Evolutionary conservation across 371 early-diverging fungal genomes (phyloP).

Genomic region (Mucor piriformis): DNA sequence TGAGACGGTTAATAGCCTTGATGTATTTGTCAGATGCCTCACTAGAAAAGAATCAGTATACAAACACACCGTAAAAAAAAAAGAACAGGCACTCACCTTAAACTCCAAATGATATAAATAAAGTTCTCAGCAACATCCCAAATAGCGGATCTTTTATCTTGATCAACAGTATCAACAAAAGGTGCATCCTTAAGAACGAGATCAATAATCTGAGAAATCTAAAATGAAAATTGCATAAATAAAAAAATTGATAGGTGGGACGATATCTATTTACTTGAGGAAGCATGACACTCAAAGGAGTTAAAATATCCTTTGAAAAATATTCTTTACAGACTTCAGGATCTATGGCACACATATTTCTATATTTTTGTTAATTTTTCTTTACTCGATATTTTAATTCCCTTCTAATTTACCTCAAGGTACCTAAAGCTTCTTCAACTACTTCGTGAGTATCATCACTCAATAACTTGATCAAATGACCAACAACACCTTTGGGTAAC

Average conservation of each 20-base stretch:
- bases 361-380: conserved; percentile 17
- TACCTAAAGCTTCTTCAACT: conserved; percentile 77
- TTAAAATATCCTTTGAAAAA: conserved; percentile 67
- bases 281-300: conserved; percentile 52
- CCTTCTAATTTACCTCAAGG: conserved; percentile 57
- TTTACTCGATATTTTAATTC: not conserved
- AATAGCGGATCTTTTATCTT: conserved; percentile 60
- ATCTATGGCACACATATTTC: conserved; percentile 66
- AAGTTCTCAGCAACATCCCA: conserved; percentile 78
- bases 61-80: not conserved
- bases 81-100: conserved; percentile 36
- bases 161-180: conserved; percentile 43
- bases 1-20: conserved; percentile 66
- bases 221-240: not conserved
- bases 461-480: conserved; percentile 69
- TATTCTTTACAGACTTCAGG: conserved; percentile 70
- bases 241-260: not conserved
- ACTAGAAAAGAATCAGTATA: conserved; percentile 28
- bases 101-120: conserved; percentile 70
- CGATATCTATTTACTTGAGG: conserved; percentile 43
- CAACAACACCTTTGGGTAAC: conserved; percentile 70
- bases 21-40: conserved; percentile 71
- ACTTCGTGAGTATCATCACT: conserved; percentile 76
- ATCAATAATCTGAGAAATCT: conserved; percentile 50
- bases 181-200: conserved; percentile 53